phyloP scores from a whole-genome alignment of 2,329 filamentous ascomycete genomes.

The Hymenoscyphus repandus region DNA sequence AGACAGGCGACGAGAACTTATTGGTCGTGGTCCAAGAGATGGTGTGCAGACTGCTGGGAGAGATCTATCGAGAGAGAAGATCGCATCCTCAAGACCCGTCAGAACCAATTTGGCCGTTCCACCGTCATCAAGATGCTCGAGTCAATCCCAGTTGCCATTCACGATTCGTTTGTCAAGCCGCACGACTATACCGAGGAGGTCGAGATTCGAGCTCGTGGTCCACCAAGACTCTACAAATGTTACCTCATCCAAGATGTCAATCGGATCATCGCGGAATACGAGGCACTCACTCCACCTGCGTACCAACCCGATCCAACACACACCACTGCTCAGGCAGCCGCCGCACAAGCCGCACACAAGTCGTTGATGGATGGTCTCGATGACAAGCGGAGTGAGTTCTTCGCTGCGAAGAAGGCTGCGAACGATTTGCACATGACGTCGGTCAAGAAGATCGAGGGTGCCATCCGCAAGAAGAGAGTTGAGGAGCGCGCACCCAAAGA shows the following conservation, averaged over 20 bases:
- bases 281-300: constrained; percentile 23
- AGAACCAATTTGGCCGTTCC: constrained; percentile 16
- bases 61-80: constrained; percentile 28
- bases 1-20: constrained; percentile 25
- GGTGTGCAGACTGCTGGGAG: constrained; percentile 27
- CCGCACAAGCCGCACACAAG: constrained; percentile 19
- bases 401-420: constrained; percentile 22
- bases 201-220: constrained; percentile 14
- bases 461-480: constrained; percentile 19
- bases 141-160: constrained; percentile 29
- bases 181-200: constrained; percentile 26
- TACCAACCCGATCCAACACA: constrained; percentile 23
- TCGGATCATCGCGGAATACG: constrained; percentile 24
- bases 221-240: constrained; percentile 27
- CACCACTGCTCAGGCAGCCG: constrained; percentile 22
- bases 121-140: constrained; percentile 25
- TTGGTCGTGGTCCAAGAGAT: constrained; percentile 31
- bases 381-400: constrained; percentile 21
- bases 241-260: constrained; percentile 25
- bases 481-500: constrained; percentile 23
- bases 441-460: constrained; percentile 26
- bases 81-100: constrained; percentile 24
- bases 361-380: constrained; percentile 19
- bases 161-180: constrained; percentile 30
- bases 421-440: constrained; percentile 26